Base-by-base conservation (phyloP, 495 filamentous ascomycete genomes). In the Hypoxylon lienhwacheense region DNA sequence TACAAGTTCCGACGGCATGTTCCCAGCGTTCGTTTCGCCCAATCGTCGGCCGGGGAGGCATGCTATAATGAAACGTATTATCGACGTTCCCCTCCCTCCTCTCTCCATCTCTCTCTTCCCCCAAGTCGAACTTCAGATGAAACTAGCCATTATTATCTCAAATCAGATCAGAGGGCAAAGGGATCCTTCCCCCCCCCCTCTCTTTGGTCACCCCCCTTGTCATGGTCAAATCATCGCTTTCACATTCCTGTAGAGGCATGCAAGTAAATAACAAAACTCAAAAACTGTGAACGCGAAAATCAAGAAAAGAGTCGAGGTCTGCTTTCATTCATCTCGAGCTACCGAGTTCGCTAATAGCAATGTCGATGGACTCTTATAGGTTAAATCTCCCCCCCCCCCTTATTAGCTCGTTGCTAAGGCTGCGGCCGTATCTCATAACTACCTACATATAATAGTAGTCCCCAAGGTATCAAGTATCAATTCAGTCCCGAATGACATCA, bases 381-480 rank as follows among this genome's bases (percentile, higher is more conserved):
- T 8, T 36, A 39, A 40, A n/a, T n/a, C n/a, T n/a, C n/a, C n/a
- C n/a, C n/a, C n/a, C 34, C 33, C 33, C 28, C 33, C 33, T 25
- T 14, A 46, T 37, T 28, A 34, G 44, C 54, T 17, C 40, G 19
- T 47, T 47, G 47, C 47, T 59, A 26, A 29, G 16, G 22, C 21
- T 26, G 45, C 43, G 43, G 48, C 55, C 56, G 56, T 60, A 17
- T 21, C 35, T 61, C 57, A 33, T 40, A 47, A 16, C 46, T n/a
- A n/a, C n/a, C n/a, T n/a, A 55, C 39, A 41, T 16, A 46, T 42
- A 49, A 25, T 19, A 16, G n/a, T n/a, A n/a, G n/a, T n/a, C 15
- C 47, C 50, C 50, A 37, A 43, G 57, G 57, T 61, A 61, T 61
- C 57, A 61, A 33, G 57, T 61, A 61, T 61, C 57, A 61, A 33